Evolutionary conservation across 768 basidiomycete species (phyloP), one percentile per base, ranked within the genome.

Genomic region (Lactarius vividus): DNA sequence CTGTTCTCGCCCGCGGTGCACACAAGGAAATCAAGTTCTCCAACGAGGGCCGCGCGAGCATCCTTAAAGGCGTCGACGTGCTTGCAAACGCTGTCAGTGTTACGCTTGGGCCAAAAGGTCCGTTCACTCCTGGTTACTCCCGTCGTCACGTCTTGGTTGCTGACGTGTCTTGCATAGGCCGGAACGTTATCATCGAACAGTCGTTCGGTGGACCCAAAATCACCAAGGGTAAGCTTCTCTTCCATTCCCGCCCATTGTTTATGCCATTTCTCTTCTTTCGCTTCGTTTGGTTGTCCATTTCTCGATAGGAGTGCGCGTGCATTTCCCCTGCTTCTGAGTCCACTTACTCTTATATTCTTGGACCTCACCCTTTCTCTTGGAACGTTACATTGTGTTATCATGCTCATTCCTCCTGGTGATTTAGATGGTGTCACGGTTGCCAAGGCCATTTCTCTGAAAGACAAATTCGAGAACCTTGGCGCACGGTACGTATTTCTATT

Each of bases 381-480:
- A 3, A 1, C 15, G 23, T 4, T 44, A 40, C 35, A 26, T 42
- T 28, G 23, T 7, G 33, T 9, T 16, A 10, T 15, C 29, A 53
- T 62, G 29, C 65, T 62, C n/a, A 62, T 61, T 35, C 39, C 49
- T 46, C 2, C 15, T 33, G 31, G 31, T 31, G 28, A 18, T 61
- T 29, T 39, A 93, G 94, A 98, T 77, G 96, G 96, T 87, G 96
- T 97, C 23, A 96, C 95, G 31, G 96, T 98, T 44, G 96, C 96
- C 65, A 99, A 98, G 82, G 82, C 94, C 42, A 94, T 99, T 71
- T 82, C 87, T 6, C 85, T 98, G 72, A 88, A 98, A 80, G 94
- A 98, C 86, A 97, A 96, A 79, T 98, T 98, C 74, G 94, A 98
- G 83, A 98, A 98, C 83, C 91, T 98, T 64, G 95, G 96, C 74